Conservation (phyloP, 1,284 basidiomycete species). For the Apiotrichum akiyoshidainum region DNA sequence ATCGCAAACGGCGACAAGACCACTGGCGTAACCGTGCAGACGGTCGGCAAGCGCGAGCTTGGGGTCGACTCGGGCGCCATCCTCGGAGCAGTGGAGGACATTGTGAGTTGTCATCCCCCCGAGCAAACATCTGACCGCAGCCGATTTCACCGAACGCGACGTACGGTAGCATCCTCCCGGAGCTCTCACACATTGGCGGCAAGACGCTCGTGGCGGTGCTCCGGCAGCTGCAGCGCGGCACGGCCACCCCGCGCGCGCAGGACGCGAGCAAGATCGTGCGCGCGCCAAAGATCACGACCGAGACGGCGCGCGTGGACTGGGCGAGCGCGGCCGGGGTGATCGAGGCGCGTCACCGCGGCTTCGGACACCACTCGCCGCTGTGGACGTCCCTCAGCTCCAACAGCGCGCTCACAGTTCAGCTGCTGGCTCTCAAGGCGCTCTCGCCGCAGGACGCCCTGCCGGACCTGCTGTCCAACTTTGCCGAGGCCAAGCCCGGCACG, state of each 20-base stretch:
- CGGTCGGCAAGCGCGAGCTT: constrained; percentile 37
- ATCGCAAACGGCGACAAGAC: constrained; percentile 62
- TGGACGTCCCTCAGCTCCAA: constrained; percentile 34
- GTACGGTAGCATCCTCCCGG: constrained; percentile 61
- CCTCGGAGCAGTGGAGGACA: constrained; percentile 33
- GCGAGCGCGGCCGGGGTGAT: constrained; percentile 61
- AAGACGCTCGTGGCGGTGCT: constrained; percentile 67
- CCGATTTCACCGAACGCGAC: constrained; percentile 53
- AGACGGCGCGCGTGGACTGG: constrained; percentile 62
- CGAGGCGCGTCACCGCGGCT: constrained; percentile 60
- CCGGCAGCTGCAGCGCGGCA: constrained; percentile 60
- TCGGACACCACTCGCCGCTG: constrained; percentile 65
- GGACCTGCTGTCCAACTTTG: neutral
- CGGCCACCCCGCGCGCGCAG: constrained; percentile 56
- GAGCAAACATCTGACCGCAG: constrained; percentile 44
- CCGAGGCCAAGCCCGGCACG: constrained; percentile 20
- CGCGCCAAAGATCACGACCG: constrained; percentile 63
- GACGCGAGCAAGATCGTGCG: constrained; percentile 50
- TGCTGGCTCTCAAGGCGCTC: neutral
- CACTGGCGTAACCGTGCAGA: constrained; percentile 67
- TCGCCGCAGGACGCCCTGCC: neutral
- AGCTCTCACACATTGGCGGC: constrained; percentile 65
- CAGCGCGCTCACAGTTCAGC: neutral
- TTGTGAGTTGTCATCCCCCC: constrained; percentile 35
- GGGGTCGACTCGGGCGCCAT: constrained; percentile 53